Evolutionary conservation across 805 yeast species (phyloP), one percentile per base, ranked within the genome.

Genomic region (Metschnikowia lachancei): DNA sequence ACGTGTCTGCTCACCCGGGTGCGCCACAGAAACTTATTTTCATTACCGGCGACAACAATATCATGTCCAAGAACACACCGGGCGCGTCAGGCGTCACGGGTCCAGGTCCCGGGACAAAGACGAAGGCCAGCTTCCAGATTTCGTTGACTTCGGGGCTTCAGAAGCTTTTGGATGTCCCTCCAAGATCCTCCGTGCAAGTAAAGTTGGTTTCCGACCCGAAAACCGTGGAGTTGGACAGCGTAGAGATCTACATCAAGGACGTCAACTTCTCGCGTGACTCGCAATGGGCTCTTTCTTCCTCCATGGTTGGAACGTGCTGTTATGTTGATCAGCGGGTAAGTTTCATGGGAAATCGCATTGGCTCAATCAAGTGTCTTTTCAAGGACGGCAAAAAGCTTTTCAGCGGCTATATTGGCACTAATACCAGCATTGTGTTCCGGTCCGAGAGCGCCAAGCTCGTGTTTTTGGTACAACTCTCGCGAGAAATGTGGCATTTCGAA

Each of bases 401-500:
- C 52, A 86, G 96, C 9, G 92, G 89, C 0, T 88, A 81, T 57
- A 72, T 92, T 39, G 87, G 91, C 1, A 74, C 73, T 16, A 72
- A 80, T 22, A 91, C 99, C 3, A 85, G 83, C 54, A 69, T 94
- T 24, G 87, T 90, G 0, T 92, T 87, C 62, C 76, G 99, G 39
- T 89, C 97, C 1, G 97, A 92, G 58, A 84, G 96, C 34, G 95
- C 97, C 1, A 80, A 86, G 46, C 69, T 92, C 46, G 78, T 88
- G 13, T 86, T 91, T 41, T 72, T 94, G 51, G 82, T 94, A 41
- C 99, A 94, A 61, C 81, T 91, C 51, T 87, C 97, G 1, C 78
- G 85, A 33, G 99, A 94, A 59, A 94, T 94, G 97, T 94, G 97
- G 95, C 89, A 90, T 63, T 94, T 94, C 64, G 98, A 94, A 65